A percentile compares a stretch with the other conserved stretches of the same genome.
Evolutionary conservation across 257 asterid species (phyloP).

Genomic region (Scutellaria galericulata): DNA sequence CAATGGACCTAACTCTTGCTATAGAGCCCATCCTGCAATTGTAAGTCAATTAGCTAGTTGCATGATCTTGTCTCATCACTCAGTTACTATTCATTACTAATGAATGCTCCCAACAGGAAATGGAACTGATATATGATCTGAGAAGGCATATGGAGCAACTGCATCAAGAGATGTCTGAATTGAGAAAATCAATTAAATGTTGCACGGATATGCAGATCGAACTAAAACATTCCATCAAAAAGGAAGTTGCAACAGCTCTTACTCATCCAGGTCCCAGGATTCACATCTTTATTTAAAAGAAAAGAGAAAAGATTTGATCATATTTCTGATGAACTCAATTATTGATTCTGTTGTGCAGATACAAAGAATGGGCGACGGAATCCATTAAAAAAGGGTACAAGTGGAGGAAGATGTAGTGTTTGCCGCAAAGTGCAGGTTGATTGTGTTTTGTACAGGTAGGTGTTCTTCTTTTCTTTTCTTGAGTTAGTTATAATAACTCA

Average conservation of each 20-base stretch:
- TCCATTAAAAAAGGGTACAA: conserved; percentile 32
- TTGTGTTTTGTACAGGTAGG: conserved; percentile 79
- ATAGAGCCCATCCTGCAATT: conserved; percentile 49
- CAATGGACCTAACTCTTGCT: conserved; percentile 44
- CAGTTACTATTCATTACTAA: conserved; percentile 1
- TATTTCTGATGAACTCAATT: neutral
- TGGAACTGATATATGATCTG: conserved; percentile 78
- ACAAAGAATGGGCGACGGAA: conserved; percentile 46
- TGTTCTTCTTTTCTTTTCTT: neutral
- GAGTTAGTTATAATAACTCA: no score
- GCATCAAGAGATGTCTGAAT: conserved; percentile 72
- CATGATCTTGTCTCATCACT: neutral
- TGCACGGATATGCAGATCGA: conserved; percentile 71
- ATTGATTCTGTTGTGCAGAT: conserved; percentile 42
- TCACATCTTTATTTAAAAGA: no score
- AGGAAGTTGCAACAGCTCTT: conserved; percentile 52
- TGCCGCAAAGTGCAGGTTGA: conserved; percentile 73
- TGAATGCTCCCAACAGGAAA: conserved; percentile 54
- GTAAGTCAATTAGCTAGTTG: conserved; percentile 47
- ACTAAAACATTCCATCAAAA: conserved; percentile 61
- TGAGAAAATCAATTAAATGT: conserved; percentile 68
- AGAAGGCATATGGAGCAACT: conserved; percentile 85
- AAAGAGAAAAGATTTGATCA: no score
- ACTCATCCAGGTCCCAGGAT: conserved; percentile 49
- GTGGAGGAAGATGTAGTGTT: conserved; percentile 59